A percentile compares a stretch with the other conserved stretches of the same genome.
Evolutionary conservation across 345 rosid species (phyloP).

Genomic region (Salix koriyanagi): DNA sequence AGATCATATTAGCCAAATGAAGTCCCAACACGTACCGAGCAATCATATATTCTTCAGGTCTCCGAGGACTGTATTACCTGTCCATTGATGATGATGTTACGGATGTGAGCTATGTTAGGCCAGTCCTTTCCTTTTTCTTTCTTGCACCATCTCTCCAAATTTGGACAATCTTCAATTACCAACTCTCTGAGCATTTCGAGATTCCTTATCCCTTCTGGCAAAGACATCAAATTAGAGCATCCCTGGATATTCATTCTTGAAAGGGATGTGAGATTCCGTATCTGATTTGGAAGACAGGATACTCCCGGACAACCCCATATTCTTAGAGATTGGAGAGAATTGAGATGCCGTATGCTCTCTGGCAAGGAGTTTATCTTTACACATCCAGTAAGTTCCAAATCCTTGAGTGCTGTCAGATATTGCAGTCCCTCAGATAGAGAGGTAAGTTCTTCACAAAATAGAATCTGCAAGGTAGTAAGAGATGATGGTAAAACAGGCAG

Average conservation of each 20-base stretch:
- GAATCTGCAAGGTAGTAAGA: fast-evolving
- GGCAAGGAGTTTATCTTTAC: background rate
- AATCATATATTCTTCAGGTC: too few species aligned
- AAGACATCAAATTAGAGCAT: background rate
- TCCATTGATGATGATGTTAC: constrained; percentile 12
- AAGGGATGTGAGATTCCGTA: background rate
- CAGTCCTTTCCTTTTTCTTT: background rate
- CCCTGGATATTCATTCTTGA: fast-evolving
- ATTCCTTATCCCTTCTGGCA: background rate
- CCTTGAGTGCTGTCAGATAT: background rate
- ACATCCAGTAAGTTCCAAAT: fast-evolving
- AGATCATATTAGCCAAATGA: too few species aligned
- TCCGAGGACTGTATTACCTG: background rate
- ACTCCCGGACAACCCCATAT: fast-evolving
- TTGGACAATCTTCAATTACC: background rate
- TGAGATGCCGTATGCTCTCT: background rate
- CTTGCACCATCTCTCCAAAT: background rate
- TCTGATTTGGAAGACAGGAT: background rate
- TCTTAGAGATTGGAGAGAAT: background rate
- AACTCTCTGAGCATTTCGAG: background rate
- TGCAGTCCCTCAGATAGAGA: background rate
- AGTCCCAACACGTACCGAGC: too few species aligned
- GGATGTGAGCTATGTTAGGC: background rate
- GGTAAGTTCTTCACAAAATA: background rate
- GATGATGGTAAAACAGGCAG: background rate